Evolutionary conservation across 2,329 filamentous ascomycete species (phyloP).

Genomic region (Aspergillus costaricaensis): DNA sequence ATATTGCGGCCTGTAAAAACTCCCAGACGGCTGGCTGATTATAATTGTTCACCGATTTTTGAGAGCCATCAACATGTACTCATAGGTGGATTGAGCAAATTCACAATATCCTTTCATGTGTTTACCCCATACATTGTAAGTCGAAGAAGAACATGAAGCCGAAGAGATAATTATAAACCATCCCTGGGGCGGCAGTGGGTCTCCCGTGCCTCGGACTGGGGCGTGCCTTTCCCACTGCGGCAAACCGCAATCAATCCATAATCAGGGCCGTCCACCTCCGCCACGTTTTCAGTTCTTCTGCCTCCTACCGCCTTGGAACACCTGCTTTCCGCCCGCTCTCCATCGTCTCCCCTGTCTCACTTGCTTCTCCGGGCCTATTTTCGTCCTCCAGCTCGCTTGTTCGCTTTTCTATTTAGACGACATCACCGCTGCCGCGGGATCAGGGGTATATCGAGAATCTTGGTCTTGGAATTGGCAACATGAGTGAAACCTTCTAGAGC

Average conservation of each 20-base stretch:
- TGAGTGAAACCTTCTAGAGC: constrained; percentile 33
- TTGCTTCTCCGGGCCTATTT: neutral
- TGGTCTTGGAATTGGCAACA: constrained; percentile 24
- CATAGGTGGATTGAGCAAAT: neutral
- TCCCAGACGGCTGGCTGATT: no score
- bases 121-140: neutral
- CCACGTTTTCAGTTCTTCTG: constrained; percentile 22
- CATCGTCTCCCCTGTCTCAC: neutral
- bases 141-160: neutral
- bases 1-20: neutral
- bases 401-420: neutral
- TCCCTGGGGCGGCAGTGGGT: constrained; percentile 16
- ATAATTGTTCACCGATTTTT: no score
- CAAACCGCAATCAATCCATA: constrained; percentile 20
- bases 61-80: no score
- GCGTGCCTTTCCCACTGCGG: constrained; percentile 21
- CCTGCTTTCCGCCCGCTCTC: neutral
- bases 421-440: neutral
- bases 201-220: constrained; percentile 15
- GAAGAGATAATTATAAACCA: neutral
- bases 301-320: constrained; percentile 6
- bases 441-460: constrained; percentile 1
- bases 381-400: neutral
- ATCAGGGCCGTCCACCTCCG: constrained; percentile 19
- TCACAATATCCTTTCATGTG: neutral